Percentiles rank a stretch among this genome's conserved stretches.
Evolutionary conservation across 2,329 filamentous ascomycete genomes (phyloP).

Genomic region (Colletotrichum liriopes): DNA sequence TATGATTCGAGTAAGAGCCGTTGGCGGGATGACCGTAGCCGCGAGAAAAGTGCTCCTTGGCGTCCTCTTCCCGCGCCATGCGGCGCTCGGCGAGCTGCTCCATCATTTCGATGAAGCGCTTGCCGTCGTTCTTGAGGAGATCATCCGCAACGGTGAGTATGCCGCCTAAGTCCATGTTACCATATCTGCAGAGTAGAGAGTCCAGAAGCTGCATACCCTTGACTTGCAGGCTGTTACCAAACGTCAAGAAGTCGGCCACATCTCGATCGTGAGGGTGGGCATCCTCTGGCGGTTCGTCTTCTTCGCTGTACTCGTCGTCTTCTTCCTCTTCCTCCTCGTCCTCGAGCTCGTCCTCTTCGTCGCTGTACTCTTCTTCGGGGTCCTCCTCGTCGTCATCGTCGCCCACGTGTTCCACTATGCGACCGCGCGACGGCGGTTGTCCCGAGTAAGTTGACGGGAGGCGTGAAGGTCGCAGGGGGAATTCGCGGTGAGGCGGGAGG

Average conservation of each 20-base stretch:
- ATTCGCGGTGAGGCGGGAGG: constrained; percentile 77
- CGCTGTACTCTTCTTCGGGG: constrained; percentile 66
- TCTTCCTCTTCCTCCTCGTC: constrained; percentile 71
- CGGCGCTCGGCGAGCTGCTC: constrained; percentile 97
- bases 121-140: constrained; percentile 97
- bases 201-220: constrained; percentile 76
- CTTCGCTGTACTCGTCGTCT: constrained; percentile 68
- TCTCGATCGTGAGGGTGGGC: constrained; percentile 77
- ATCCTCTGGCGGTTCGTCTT: constrained; percentile 78
- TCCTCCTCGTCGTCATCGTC: constrained; percentile 70
- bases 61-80: constrained; percentile 97
- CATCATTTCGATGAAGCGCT: constrained; percentile 99
- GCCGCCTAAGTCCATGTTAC: constrained; percentile 79
- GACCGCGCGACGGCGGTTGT: constrained; percentile 81
- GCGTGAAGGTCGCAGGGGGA: constrained; percentile 72
- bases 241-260: constrained; percentile 93
- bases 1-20: constrained; percentile 75
- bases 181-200: constrained; percentile 61
- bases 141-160: constrained; percentile 99
- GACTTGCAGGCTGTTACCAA: constrained; percentile 96
- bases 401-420: constrained; percentile 78
- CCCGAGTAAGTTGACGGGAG: constrained; percentile 71
- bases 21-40: constrained; percentile 72
- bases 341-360: constrained; percentile 67
- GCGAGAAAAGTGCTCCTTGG: constrained; percentile 76